Conservation (phyloP, 176 grass and related monocot genomes). For the Zea mays region Zm-B73-REFERENCE-NAM-5.0 NC_050105.1:148570501-148571000, state of each 20-base stretch:
- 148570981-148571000: slow-evolving; percentile 71
- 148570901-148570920: slow-evolving; percentile 40
- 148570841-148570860: slow-evolving; percentile 28
- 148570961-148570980: slow-evolving; percentile 72
- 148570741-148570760: not conserved
- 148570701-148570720: not conserved
- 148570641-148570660: not conserved
- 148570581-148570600: not conserved
- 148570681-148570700: not conserved
- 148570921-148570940: slow-evolving; percentile 43
- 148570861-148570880: slow-evolving; percentile 48
- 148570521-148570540: not conserved
- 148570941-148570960: slow-evolving; percentile 68
- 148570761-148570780: not conserved
- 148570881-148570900: slow-evolving; percentile 43
- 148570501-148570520: not conserved
- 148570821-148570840: slow-evolving; percentile 43
- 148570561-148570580: not conserved
- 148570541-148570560: not conserved
- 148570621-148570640: not conserved
- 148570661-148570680: not conserved
- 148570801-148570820: slow-evolving; percentile 16
- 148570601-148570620: not conserved
- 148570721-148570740: not conserved
- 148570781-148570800: slow-evolving; percentile 27